These are phyloP conservation scores for Blastobotrys parvus DNA, from an alignment of 805 yeast species.

Conservation along the genomic window DNA sequence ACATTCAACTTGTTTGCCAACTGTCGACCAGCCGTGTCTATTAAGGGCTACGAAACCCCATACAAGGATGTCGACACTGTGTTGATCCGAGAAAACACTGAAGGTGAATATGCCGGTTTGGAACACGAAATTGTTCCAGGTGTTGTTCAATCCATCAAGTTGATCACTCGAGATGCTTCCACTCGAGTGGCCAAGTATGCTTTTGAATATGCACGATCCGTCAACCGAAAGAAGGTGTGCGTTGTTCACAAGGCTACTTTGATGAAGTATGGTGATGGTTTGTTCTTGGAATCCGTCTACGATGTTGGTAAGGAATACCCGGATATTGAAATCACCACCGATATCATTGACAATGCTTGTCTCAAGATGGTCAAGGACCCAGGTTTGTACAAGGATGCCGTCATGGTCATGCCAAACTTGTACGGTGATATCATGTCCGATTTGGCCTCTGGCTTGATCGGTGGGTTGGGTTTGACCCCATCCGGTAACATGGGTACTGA, in stretches of 20 bases:
- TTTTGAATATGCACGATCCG: slow-evolving; percentile 87
- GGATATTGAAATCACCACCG: slow-evolving; percentile 72
- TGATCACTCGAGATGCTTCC: slow-evolving; percentile 93
- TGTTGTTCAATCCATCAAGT: slow-evolving; percentile 94
- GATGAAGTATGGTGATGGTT: slow-evolving; percentile 97
- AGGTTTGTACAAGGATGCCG: slow-evolving; percentile 73
- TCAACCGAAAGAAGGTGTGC: slow-evolving; percentile 77
- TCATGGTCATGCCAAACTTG: slow-evolving; percentile 98
- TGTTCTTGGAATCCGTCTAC: slow-evolving; percentile 85
- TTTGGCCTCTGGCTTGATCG: slow-evolving; percentile 93
- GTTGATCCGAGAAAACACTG: slow-evolving; percentile 96
- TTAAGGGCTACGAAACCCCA: slow-evolving; percentile 89
- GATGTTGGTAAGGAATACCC: slow-evolving; percentile 89
- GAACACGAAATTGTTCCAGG: slow-evolving; percentile 98
- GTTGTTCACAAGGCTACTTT: slow-evolving; percentile 98
- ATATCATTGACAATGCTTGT: slow-evolving; percentile 93
- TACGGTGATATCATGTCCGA: slow-evolving; percentile 99
- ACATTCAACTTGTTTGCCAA: slow-evolving; percentile 94
- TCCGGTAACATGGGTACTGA: slow-evolving; percentile 99
- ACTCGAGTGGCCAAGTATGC: slow-evolving; percentile 96
- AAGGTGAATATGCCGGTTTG: slow-evolving; percentile 98
- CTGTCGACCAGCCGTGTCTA: slow-evolving; percentile 92
- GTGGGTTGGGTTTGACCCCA: slow-evolving; percentile 98
- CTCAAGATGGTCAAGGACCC: slow-evolving; percentile 88
- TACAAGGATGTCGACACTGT: slow-evolving; percentile 87